Conservation (phyloP, 176 grass and related monocot species). For the Carex pumila region DNA sequence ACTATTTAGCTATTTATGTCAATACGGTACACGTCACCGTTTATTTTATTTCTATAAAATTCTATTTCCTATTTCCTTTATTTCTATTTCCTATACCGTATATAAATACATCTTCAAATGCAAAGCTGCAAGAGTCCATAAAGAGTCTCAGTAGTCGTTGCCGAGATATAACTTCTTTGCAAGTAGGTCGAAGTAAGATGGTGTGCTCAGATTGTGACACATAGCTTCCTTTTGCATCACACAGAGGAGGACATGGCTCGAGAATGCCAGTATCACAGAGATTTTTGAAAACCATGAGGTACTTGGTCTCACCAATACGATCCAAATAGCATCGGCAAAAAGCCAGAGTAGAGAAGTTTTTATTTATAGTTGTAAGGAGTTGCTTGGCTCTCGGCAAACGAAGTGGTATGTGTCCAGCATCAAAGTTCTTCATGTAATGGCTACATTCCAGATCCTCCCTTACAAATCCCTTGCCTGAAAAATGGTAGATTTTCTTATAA, state of each 20-base stretch:
- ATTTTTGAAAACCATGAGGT: slow-evolving; percentile 95
- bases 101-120: not conserved
- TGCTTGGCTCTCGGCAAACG: slow-evolving; percentile 81
- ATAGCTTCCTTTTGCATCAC: slow-evolving; percentile 86
- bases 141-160: slow-evolving; percentile 59
- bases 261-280: slow-evolving; percentile 72
- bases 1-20: too few species aligned
- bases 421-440: slow-evolving; percentile 99
- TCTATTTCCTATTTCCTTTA: too few species aligned
- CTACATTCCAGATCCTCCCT: slow-evolving; percentile 94
- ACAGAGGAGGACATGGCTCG: slow-evolving; percentile 62
- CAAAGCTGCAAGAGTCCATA: slow-evolving; percentile 4
- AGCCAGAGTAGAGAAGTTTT: slow-evolving; percentile 80
- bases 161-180: slow-evolving; percentile 96
- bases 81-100: too few species aligned
- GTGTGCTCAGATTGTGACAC: slow-evolving; percentile 97
- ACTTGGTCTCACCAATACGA: slow-evolving; percentile 84
- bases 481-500: not conserved
- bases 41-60: too few species aligned
- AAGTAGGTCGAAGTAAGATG: slow-evolving; percentile 83
- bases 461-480: slow-evolving; percentile 76
- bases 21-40: too few species aligned
- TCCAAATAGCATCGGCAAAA: slow-evolving; percentile 94
- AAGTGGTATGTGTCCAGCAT: slow-evolving; percentile 80
- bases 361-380: slow-evolving; percentile 91